Evolutionary conservation across 176 grass and related monocot genomes (phyloP).

Genomic region (Hyparrhenia diplandra): DNA sequence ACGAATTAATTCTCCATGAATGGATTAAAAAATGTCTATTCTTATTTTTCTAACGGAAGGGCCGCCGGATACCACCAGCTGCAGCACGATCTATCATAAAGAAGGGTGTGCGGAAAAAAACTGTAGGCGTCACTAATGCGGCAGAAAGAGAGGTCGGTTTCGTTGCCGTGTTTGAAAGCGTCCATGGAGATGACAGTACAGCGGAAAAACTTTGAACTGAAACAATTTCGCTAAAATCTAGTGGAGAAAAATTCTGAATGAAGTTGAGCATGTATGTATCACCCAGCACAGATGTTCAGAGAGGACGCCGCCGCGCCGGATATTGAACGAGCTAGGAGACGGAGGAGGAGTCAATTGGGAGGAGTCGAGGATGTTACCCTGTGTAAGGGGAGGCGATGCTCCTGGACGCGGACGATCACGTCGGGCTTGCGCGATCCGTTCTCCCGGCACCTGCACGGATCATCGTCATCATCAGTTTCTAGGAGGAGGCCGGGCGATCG

Average conservation of each 20-base stretch:
- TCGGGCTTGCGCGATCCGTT: slow-evolving; percentile 64
- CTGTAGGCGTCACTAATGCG: background rate
- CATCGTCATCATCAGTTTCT: too few species aligned
- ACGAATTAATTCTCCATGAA: slow-evolving; percentile 19
- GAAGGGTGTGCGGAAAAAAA: background rate
- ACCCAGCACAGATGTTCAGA: background rate
- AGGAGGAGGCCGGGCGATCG: background rate
- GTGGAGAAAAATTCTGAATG: background rate
- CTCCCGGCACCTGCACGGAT: slow-evolving; percentile 45
- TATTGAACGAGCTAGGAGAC: background rate
- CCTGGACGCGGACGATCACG: slow-evolving; percentile 64
- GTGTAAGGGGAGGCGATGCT: slow-evolving; percentile 63
- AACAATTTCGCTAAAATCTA: background rate
- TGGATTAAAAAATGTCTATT: background rate
- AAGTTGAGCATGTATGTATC: background rate
- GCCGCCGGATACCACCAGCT: background rate
- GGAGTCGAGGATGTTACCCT: slow-evolving; percentile 45
- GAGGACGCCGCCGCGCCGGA: too few species aligned
- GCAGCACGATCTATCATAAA: slow-evolving; percentile 11
- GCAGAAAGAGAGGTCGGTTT: background rate
- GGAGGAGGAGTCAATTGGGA: background rate
- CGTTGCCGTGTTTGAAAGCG: background rate
- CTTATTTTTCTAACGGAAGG: slow-evolving; percentile 1
- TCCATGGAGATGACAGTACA: background rate
- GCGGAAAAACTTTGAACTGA: background rate